Conservation (phyloP, 2,329 filamentous ascomycete species). For the Leptographium wingfieldii region DNA sequence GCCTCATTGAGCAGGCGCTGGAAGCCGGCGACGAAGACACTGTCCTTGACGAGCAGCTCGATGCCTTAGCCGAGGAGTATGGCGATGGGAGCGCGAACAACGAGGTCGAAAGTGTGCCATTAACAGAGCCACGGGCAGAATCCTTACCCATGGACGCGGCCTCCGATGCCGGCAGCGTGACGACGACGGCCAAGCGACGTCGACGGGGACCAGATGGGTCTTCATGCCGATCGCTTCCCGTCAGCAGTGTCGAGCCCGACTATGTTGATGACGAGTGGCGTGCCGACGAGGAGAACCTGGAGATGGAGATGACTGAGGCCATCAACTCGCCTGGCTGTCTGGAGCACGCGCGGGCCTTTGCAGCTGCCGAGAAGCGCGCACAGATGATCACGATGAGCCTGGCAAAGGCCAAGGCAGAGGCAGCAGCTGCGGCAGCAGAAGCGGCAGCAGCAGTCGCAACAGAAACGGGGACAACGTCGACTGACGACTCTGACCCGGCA, state of each 20-base stretch:
- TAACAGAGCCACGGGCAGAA: background rate
- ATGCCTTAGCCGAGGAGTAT: constrained; percentile 30
- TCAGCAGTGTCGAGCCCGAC: constrained; percentile 24
- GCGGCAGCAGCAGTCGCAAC: background rate
- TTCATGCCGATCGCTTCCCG: constrained; percentile 12
- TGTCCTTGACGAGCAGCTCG: constrained; percentile 19
- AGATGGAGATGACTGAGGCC: constrained; percentile 57
- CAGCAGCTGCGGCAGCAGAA: background rate
- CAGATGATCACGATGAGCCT: constrained; percentile 11
- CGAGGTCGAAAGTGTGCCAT: background rate
- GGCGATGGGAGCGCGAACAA: constrained; percentile 21
- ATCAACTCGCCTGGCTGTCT: constrained; percentile 47
- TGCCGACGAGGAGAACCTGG: constrained; percentile 50
- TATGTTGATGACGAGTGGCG: constrained; percentile 53
- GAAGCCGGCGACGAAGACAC: constrained; percentile 5
- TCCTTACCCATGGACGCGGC: background rate
- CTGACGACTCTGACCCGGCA: background rate
- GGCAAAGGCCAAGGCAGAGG: background rate
- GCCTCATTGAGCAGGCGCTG: constrained; percentile 10
- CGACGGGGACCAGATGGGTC: constrained; percentile 9
- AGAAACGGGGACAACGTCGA: background rate
- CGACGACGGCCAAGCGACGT: background rate
- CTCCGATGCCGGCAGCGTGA: background rate
- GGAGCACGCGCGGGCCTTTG: constrained; percentile 44
- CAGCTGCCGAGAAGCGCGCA: constrained; percentile 43